Percentiles rank a stretch among this genome's conserved stretches.
These are phyloP conservation scores for Penicillium sp. DNA, from an alignment of 2,329 filamentous ascomycete species.

Conservation along the genomic window DNA sequence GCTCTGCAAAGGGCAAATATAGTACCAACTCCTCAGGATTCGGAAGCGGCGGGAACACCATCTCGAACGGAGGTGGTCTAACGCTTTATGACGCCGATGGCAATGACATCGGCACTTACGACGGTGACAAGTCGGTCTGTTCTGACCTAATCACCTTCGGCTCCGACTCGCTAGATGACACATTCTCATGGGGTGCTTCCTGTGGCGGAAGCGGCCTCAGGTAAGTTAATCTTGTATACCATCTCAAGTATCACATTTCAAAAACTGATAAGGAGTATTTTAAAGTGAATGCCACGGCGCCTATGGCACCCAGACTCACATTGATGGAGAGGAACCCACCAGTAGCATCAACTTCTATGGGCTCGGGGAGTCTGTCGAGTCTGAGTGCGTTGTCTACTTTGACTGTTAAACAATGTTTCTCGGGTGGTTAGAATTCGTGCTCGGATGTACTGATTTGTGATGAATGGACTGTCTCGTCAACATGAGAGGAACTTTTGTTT, in stretches of 20 bases:
- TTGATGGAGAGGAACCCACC: not conserved
- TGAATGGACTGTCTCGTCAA: no score
- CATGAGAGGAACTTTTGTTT: no score
- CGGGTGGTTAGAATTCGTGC: not conserved
- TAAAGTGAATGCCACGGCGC: conserved; percentile 4
- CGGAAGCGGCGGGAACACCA: no score
- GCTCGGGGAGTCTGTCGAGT: not conserved
- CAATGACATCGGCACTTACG: not conserved
- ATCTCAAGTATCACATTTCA: no score
- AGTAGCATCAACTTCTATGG: conserved; percentile 1
- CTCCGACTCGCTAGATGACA: not conserved
- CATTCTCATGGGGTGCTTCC: not conserved
- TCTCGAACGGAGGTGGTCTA: no score
- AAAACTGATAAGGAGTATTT: not conserved
- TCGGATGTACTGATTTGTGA: no score
- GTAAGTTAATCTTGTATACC: not conserved
- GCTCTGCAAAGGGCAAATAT: no score
- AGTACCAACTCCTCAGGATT: no score
- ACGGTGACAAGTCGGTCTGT: not conserved
- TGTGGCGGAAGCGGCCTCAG: not conserved
- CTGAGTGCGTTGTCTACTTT: conserved; percentile 1
- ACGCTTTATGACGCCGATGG: not conserved
- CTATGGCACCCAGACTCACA: conserved; percentile 1
- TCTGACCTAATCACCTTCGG: not conserved
- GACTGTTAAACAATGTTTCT: not conserved